Percentiles rank a stretch among this genome's conserved stretches.
Conservation (phyloP, 2,329 filamentous ascomycete genomes). For the Pseudogymnoascus sp. region DNA sequence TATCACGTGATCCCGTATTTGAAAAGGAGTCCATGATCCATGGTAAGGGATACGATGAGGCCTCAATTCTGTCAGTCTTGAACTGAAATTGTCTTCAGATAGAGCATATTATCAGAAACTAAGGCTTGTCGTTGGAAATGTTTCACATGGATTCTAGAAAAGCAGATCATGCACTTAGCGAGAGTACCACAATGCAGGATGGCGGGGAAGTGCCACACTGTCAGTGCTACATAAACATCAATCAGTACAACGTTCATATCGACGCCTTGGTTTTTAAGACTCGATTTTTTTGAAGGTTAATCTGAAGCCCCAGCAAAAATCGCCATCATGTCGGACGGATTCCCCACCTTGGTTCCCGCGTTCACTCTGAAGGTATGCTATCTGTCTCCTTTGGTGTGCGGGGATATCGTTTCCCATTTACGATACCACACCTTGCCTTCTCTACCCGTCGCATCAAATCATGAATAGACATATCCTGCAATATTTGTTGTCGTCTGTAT, state of each 20-base stretch:
- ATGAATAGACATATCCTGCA: neutral
- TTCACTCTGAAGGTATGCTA: conserved; percentile 1
- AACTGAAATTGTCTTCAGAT: neutral
- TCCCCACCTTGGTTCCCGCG: neutral
- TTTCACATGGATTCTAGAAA: neutral
- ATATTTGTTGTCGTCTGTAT: neutral
- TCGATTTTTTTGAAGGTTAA: neutral
- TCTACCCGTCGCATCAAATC: neutral
- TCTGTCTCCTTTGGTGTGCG: conserved; percentile 13
- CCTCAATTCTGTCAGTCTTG: neutral
- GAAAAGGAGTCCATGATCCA: neutral
- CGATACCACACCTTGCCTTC: neutral
- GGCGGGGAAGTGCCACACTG: neutral
- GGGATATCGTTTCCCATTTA: neutral
- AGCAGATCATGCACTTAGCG: neutral
- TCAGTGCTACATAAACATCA: neutral
- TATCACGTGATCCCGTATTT: neutral
- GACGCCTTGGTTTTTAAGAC: neutral
- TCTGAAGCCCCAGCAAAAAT: neutral
- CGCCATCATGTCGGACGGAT: conserved; percentile 3
- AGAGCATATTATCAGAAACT: neutral
- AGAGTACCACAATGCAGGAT: neutral
- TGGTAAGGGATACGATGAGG: neutral
- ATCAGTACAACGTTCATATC: neutral
- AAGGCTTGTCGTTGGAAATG: neutral